Evolutionary conservation across 1,284 basidiomycete species (phyloP), one percentile per base, ranked within the genome.

Genomic region (Ganoderma leucocontextum): DNA sequence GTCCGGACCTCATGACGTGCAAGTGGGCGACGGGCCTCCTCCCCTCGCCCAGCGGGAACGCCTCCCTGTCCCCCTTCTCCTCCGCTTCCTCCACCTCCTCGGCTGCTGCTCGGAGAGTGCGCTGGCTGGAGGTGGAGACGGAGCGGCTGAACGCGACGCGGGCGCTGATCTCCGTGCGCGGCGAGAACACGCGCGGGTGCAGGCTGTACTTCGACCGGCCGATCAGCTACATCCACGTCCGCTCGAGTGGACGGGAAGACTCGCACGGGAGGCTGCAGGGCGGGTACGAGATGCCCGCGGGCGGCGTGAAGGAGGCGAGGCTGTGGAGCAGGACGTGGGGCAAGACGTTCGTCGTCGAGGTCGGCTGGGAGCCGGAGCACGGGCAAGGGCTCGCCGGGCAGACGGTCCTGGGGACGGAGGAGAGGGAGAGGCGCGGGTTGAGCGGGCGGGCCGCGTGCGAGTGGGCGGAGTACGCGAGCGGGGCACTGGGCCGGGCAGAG

Each of bases 251-350:
- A 9, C 9, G 60, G 17, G 61, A 66, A 8, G 82, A 79, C 6
- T 69, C 70, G 35, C 78, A 80, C 6, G 78, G 74, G 60, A 80
- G 75, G 4, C 75, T 86, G 67, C 88, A 87, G 70, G 74, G 77
- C 3, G 83, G 83, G 4, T 88, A 86, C 73, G 81, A 80, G 42
- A 73, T 85, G 15, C 80, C 82, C 0, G 70, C 75, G 7, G 73
- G 74, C 7, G 88, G 86, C 0, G 63, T 88, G 44, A 77, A 75
- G 39, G 82, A 86, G 73, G 63, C 92, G 62, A 77, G 84, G 60
- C 79, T 94, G 17, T 94, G 90, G 91, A 91, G 88, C 67, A 83
- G 92, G 36, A 84, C 82, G n/a, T 94, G 92, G 88, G 88, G 83
- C 15, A 82, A 82, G 70, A 80, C 77, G 71, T 91, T 92, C 70